A percentile compares a stretch with the other conserved stretches of the same genome.
Evolutionary conservation across 108 stramenopile species (phyloP).

Genomic region (Ochromonas danica): DNA sequence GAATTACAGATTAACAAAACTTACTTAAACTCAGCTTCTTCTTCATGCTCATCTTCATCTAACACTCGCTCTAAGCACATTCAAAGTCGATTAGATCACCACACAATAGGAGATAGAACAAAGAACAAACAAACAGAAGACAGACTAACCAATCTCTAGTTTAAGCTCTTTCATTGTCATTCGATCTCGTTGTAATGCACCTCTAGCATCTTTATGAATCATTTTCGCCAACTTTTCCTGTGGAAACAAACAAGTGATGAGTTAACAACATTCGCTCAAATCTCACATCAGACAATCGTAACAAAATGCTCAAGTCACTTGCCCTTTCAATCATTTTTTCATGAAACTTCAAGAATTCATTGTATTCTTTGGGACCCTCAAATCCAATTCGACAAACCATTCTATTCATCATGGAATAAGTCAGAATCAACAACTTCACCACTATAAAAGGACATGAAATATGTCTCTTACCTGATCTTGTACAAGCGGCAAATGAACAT

Average conservation of each 20-base stretch:
- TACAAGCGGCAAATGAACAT: no score
- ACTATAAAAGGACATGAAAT: no score
- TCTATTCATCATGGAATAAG: neutral
- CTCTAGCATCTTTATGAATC: slow-evolving; percentile 16
- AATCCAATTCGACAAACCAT: neutral
- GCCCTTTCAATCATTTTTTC: slow-evolving; percentile 16
- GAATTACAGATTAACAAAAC: slow-evolving; percentile 17
- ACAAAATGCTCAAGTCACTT: slow-evolving; percentile 16
- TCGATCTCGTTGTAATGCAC: slow-evolving; percentile 15
- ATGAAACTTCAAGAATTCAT: slow-evolving; percentile 17
- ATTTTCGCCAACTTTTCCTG: slow-evolving; percentile 15
- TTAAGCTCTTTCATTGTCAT: slow-evolving; percentile 17
- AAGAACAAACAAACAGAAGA: slow-evolving; percentile 17
- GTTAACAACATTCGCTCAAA: slow-evolving; percentile 16
- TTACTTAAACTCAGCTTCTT: slow-evolving; percentile 17
- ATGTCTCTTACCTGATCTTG: no score
- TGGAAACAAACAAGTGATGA: slow-evolving; percentile 16
- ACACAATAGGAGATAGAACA: slow-evolving; percentile 16
- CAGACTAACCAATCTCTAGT: slow-evolving; percentile 15
- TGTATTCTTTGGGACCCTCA: slow-evolving; percentile 15
- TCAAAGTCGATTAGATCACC: slow-evolving; percentile 15
- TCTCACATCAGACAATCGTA: slow-evolving; percentile 9
- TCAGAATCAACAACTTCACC: neutral
- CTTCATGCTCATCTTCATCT: slow-evolving; percentile 15
- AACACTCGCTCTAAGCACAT: slow-evolving; percentile 15